These are phyloP conservation scores for Hypericum androsaemum DNA, from an alignment of 345 rosid species.

Conservation along the genomic window DNA sequence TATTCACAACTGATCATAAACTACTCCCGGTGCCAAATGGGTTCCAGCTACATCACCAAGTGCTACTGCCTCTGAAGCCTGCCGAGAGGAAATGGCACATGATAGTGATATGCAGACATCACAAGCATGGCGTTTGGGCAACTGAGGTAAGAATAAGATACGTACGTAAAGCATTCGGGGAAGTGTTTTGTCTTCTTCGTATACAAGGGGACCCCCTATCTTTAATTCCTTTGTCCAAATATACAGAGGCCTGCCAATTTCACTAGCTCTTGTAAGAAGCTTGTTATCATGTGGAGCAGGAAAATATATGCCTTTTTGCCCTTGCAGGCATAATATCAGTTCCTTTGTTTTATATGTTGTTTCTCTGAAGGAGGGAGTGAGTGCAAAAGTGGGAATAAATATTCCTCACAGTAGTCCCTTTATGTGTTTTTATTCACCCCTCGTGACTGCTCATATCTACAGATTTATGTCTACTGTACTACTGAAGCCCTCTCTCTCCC, in stretches of 20 bases:
- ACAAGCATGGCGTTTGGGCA: too few species aligned
- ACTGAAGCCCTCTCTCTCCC: slow-evolving; percentile 17
- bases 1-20: slow-evolving; percentile 15
- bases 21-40: neutral
- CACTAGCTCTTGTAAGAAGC: slow-evolving; percentile 16
- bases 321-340: slow-evolving; percentile 24
- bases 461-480: slow-evolving; percentile 21
- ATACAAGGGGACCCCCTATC: too few species aligned
- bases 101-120: too few species aligned
- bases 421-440: slow-evolving; percentile 16
- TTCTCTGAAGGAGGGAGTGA: slow-evolving; percentile 13
- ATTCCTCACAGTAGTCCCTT: slow-evolving; percentile 33
- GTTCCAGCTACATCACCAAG: slow-evolving; percentile 8
- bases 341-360: slow-evolving; percentile 43
- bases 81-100: too few species aligned
- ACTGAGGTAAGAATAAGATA: too few species aligned
- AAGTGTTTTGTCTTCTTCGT: too few species aligned
- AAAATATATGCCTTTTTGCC: slow-evolving; percentile 21
- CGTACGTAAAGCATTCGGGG: too few species aligned
- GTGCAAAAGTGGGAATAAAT: slow-evolving; percentile 12
- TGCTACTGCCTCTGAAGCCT: too few species aligned
- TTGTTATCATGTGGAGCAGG: slow-evolving; percentile 27
- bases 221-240: slow-evolving; percentile 2
- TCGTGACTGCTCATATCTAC: slow-evolving; percentile 31
- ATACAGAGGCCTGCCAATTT: slow-evolving; percentile 9